A percentile compares a stretch with the other conserved stretches of the same genome.
These are phyloP conservation scores for Coelastrella sp. DNA, from an alignment of 139 green algal genomes.

Conservation along the genomic window DNA sequence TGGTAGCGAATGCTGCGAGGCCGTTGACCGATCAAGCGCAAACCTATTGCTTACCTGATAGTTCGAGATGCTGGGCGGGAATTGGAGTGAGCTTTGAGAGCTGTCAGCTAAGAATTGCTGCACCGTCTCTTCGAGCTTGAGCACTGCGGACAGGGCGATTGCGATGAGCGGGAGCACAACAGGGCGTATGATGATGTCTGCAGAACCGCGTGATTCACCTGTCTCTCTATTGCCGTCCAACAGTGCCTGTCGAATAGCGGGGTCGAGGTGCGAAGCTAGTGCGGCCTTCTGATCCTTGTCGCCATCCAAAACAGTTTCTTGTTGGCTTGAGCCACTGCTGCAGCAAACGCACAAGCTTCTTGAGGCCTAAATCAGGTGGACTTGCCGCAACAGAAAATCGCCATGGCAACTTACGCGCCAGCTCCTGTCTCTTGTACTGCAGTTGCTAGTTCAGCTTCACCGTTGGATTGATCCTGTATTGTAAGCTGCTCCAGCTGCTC, in stretches of 20 bases:
- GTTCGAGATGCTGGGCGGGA: slow-evolving; percentile 27
- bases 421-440: background rate
- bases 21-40: background rate
- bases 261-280: slow-evolving; percentile 5
- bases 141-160: background rate
- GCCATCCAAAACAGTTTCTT: background rate
- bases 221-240: slow-evolving; percentile 24
- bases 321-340: background rate
- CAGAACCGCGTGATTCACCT: no score
- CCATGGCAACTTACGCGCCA: background rate
- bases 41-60: background rate
- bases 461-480: background rate
- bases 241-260: slow-evolving; percentile 14
- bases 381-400: no score
- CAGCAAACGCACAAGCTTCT: background rate
- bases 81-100: slow-evolving; percentile 18
- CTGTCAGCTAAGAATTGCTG: slow-evolving; percentile 23
- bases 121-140: slow-evolving; percentile 36
- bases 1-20: background rate
- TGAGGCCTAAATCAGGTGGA: no score
- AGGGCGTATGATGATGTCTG: no score
- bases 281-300: background rate
- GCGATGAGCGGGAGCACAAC: slow-evolving; percentile 6
- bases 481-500: slow-evolving; percentile 17
- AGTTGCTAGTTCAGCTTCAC: no score